Base-by-base conservation (phyloP, 2,329 filamentous ascomycete genomes). In the Delphinella strobiligena region DNA sequence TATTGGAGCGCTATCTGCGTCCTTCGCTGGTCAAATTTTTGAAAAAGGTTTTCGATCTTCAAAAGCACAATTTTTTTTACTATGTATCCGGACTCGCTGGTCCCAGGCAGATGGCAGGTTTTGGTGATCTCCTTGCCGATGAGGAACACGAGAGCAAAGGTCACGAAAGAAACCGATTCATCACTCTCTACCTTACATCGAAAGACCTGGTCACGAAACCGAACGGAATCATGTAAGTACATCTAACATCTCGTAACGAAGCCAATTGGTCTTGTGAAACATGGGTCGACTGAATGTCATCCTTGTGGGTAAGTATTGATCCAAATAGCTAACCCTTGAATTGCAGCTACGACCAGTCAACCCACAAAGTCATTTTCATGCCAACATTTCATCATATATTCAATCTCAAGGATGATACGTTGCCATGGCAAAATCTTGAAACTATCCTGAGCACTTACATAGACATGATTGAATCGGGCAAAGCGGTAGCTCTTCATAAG, bases 351-450 rank as follows among this genome's bases (percentile, higher is more conserved):
- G 54, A 57, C 34, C 54, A 57, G 37, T 45, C 51, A 36, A 51
- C 48, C 2, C 43, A 53, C 16, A 44, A 43, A 24, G 54, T 54
- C 14, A 47, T 57, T 8, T 44, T 56, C 38, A 57, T 57, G 54
- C 54, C 54, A 8, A 56, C 54, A 3, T 56, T 56, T 34, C 45
- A 55, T 37, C 54, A 57, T 43, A 36, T 57, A 5, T 55, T 54
- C 38, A 47, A 56, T 35, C 37, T 57, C 11, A 51, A 42, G n/a
- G 48, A 52, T 37, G 24, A 42, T 7, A 46, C 50, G n/a, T 42
- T 57, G 11, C 54, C 53, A 2, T 58, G 54, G 55, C 55, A 58
- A 36, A 48, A 45, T n/a, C 46, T 58, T n/a, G 55, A 58, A 38
- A 46, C 45, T 2, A 52, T 58, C 16, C 38, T 58, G 7, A 54